These are phyloP conservation scores for Mallotus japonicus DNA, from an alignment of 441 rosid species.

Conservation along the genomic window DNA sequence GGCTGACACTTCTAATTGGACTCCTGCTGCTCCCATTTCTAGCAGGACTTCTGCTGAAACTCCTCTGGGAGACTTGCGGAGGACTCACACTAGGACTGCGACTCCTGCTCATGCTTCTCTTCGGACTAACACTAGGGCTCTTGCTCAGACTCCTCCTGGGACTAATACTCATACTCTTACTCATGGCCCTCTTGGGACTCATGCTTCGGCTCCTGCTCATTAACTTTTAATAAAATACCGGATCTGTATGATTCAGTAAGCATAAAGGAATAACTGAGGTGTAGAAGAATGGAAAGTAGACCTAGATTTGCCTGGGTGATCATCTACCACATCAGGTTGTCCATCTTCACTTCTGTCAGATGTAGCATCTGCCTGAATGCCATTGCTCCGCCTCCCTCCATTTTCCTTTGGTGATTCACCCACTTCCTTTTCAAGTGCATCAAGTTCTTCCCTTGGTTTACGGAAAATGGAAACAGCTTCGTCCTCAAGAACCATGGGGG, in stretches of 20 bases:
- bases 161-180: slow-evolving; percentile 83
- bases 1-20: slow-evolving; percentile 48
- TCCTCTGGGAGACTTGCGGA: slow-evolving; percentile 43
- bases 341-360: slow-evolving; percentile 63
- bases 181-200: slow-evolving; percentile 71
- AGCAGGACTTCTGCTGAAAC: slow-evolving; percentile 62
- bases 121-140: slow-evolving; percentile 66
- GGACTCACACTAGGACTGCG: slow-evolving; percentile 61
- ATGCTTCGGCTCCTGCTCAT: slow-evolving; percentile 88
- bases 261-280: slow-evolving; percentile 44
- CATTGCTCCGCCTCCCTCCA: slow-evolving; percentile 56
- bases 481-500: slow-evolving; percentile 40
- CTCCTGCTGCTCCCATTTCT: slow-evolving; percentile 52
- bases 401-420: slow-evolving; percentile 53
- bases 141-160: slow-evolving; percentile 60
- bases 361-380: slow-evolving; percentile 37
- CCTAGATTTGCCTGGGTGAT: slow-evolving; percentile 90
- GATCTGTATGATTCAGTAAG: slow-evolving; percentile 43
- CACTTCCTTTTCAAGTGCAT: slow-evolving; percentile 45
- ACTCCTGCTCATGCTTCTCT: slow-evolving; percentile 48
- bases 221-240: slow-evolving; percentile 47
- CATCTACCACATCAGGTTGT: slow-evolving; percentile 79
- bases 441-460: slow-evolving; percentile 39
- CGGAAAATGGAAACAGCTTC: slow-evolving; percentile 42
- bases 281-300: slow-evolving; percentile 46